Evolutionary conservation across 2,329 filamentous ascomycete genomes (phyloP).

Genomic region (Nannizziopsis barbatae): DNA sequence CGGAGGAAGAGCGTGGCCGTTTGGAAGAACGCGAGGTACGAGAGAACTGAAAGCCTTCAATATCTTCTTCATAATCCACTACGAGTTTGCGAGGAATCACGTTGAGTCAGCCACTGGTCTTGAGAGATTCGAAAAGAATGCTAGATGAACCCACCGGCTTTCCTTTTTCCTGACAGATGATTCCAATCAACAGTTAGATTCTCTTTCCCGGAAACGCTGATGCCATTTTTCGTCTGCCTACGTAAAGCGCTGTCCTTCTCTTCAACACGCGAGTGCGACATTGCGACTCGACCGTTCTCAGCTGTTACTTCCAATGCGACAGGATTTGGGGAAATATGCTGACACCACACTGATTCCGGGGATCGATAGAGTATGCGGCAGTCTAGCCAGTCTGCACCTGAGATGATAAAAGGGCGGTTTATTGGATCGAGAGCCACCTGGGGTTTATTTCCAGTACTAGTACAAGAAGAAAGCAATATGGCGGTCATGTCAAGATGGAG

Average conservation of each 20-base stretch:
- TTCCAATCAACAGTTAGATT: constrained; percentile 11
- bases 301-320: neutral
- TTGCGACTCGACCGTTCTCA: neutral
- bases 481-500: constrained; percentile 15
- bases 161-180: constrained; percentile 30
- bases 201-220: constrained; percentile 4
- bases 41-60: constrained; percentile 67
- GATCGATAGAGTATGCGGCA: no score
- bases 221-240: constrained; percentile 9
- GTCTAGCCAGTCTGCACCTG: no score
- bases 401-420: no score
- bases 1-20: constrained; percentile 44
- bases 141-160: constrained; percentile 32
- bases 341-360: no score
- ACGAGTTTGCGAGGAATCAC: neutral
- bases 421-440: neutral
- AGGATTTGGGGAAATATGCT: neutral
- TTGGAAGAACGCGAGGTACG: constrained; percentile 51
- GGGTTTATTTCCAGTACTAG: constrained; percentile 11
- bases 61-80: constrained; percentile 56
- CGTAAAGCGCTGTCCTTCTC: constrained; percentile 7
- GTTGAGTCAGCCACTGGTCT: constrained; percentile 2
- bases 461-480: constrained; percentile 9
- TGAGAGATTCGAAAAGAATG: neutral
- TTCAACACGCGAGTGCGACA: constrained; percentile 13